Conservation (phyloP, 2,329 filamentous ascomycete species). For the Aspergillus fumigatus region DNA sequence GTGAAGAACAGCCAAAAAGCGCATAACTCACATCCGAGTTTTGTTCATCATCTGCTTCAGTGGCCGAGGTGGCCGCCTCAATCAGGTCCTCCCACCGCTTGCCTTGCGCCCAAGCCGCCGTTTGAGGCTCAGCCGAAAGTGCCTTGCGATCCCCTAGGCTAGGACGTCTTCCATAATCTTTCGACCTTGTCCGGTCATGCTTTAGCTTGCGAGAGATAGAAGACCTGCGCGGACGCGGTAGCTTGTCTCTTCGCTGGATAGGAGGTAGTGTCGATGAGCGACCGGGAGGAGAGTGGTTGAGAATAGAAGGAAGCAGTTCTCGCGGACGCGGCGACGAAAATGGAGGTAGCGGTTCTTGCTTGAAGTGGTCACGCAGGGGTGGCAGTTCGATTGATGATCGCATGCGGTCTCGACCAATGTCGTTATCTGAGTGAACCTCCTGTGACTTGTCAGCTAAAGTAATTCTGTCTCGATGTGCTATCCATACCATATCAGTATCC, state of each 20-base stretch:
- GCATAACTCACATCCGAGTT: slow-evolving; percentile 69
- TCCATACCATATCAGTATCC: slow-evolving; percentile 67
- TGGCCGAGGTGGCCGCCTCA: slow-evolving; percentile 87
- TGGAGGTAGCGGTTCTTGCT: slow-evolving; percentile 68
- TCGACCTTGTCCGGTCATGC: slow-evolving; percentile 77
- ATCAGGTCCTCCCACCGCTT: slow-evolving; percentile 97
- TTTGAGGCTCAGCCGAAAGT: slow-evolving; percentile 77
- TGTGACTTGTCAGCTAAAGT: slow-evolving; percentile 16
- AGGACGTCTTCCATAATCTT: slow-evolving; percentile 67
- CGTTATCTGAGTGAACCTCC: slow-evolving; percentile 69
- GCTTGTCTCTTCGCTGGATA: slow-evolving; percentile 67
- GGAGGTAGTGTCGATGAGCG: slow-evolving; percentile 86
- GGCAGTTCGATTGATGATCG: slow-evolving; percentile 67
- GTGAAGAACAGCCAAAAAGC: background rate
- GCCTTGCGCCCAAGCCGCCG: slow-evolving; percentile 66
- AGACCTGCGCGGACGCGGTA: slow-evolving; percentile 72
- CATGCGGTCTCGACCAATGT: slow-evolving; percentile 60
- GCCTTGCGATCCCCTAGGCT: slow-evolving; percentile 76
- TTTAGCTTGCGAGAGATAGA: slow-evolving; percentile 74
- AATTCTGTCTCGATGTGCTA: background rate
- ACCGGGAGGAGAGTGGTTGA: slow-evolving; percentile 73
- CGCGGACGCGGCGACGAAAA: slow-evolving; percentile 59
- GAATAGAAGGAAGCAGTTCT: slow-evolving; percentile 76
- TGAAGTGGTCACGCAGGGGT: slow-evolving; percentile 62
- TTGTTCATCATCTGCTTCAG: slow-evolving; percentile 78